Base-by-base conservation (phyloP, 2,329 filamentous ascomycete species). In the Ophiostoma piceae region DNA sequence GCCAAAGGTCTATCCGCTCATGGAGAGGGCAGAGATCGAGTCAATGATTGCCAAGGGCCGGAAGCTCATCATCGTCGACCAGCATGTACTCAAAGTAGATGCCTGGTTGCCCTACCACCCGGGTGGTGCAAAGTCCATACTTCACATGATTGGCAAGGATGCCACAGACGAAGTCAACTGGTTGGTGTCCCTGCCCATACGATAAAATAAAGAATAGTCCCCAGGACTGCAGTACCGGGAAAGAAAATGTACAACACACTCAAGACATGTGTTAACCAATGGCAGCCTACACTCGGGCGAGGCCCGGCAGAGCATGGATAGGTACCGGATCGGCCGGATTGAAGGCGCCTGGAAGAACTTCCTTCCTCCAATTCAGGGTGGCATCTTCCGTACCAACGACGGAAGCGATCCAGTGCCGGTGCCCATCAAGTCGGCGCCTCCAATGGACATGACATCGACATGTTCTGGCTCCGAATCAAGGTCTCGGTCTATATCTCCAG, bases 121-220 rank as follows among this genome's bases (percentile, higher is more conserved):
- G 14, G 95, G 95, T 70, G 95, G 95, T 74, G 89, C 94, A 75
- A 95, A 93, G 80, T 87, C 94, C 69, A 96, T 99, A 73, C 83
- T 88, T 77, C 95, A 99, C 77, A 95, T 97, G 92, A 87, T 98
- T 72, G 93, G 93, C 72, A 88, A 90, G 80, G 93, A 97, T 86
- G 94, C 92, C 67, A 97, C 94, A 12, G 94, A 97, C 79, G 95
- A 98, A 80, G 89, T 98, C 72, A 92, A 90, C 78, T 92, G 90
- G 92, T 97, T 85, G 67, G 90, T 83, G 32, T 14, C 26, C 41
- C 41, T 22, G 11, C 57, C 37, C 8, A 2, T 12, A 2, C 9
- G 5, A 26, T 5, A 8, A 39, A 29, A 1, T 29, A 29, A 29
- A 29, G 26, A 29, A 3, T n/a, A 19, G 43, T 8, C 16, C 16